These are phyloP conservation scores for Backusella tarrabulga DNA, from an alignment of 192 early-diverging fungal genomes.

Conservation along the genomic window DNA sequence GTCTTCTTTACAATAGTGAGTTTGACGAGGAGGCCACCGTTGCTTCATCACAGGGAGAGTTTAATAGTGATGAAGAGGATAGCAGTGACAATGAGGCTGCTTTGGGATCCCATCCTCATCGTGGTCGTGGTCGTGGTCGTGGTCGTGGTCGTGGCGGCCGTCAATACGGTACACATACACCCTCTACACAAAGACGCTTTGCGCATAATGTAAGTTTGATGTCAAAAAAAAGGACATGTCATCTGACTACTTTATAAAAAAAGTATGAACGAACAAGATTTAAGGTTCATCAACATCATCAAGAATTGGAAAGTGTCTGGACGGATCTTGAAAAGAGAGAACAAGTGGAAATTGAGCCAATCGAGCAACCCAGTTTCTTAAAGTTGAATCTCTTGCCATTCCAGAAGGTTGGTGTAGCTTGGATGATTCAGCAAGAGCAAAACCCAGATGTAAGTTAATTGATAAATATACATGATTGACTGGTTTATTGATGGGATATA, in stretches of 20 bases:
- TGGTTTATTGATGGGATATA: constrained; percentile 1
- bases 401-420: constrained; percentile 82
- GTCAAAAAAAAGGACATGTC: background rate
- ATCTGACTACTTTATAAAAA: background rate
- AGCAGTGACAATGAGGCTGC: background rate
- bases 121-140: background rate
- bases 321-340: constrained; percentile 45
- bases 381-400: constrained; percentile 82
- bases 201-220: background rate
- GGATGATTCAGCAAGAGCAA: constrained; percentile 80
- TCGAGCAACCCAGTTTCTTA: constrained; percentile 66
- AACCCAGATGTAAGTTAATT: constrained; percentile 27
- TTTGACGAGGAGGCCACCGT: background rate
- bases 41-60: background rate
- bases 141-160: background rate
- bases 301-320: constrained; percentile 65
- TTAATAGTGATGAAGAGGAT: background rate
- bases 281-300: constrained; percentile 43
- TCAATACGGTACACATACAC: background rate
- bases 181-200: background rate
- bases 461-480: background rate
- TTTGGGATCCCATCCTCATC: background rate
- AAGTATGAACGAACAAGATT: constrained; percentile 40
- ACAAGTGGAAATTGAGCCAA: constrained; percentile 28
- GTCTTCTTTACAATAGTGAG: background rate